phyloP scores from a whole-genome alignment of 768 basidiomycete genomes.

The Clathrus columnatus region DNA sequence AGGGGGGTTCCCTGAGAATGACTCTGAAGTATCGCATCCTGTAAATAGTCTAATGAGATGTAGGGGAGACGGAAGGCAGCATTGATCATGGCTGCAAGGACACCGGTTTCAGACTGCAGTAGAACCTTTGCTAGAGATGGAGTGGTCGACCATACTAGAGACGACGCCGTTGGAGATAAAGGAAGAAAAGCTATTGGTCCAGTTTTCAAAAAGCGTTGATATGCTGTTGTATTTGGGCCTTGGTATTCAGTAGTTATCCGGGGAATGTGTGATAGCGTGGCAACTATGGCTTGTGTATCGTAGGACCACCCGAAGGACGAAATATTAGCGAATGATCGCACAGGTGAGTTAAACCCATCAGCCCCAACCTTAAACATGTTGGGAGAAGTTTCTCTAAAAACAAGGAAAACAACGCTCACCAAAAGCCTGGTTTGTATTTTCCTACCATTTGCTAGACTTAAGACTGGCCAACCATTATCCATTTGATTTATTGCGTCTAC shows the following conservation, averaged over 20 bases:
- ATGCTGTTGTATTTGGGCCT: constrained; percentile 69
- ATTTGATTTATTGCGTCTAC: constrained; percentile 63
- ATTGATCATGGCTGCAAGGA: constrained; percentile 73
- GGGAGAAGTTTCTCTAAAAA: not conserved
- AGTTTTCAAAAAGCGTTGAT: constrained; percentile 89
- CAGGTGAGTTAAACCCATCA: constrained; percentile 92
- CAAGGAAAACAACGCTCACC: constrained; percentile 33
- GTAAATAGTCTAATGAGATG: constrained; percentile 59
- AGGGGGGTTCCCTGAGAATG: constrained; percentile 37
- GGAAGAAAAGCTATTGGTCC: constrained; percentile 96
- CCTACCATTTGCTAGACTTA: constrained; percentile 62
- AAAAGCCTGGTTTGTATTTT: constrained; percentile 65
- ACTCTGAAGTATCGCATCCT: constrained; percentile 50
- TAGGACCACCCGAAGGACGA: constrained; percentile 89
- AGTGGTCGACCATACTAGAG: constrained; percentile 90
- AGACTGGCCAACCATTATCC: constrained; percentile 61
- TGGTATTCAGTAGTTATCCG: constrained; percentile 43
- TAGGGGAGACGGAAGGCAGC: constrained; percentile 83
- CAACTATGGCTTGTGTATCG: constrained; percentile 81
- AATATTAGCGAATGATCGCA: constrained; percentile 78
- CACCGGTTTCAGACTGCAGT: constrained; percentile 50
- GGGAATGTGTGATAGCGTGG: constrained; percentile 70
- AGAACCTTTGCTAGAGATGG: constrained; percentile 69
- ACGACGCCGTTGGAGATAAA: constrained; percentile 65
- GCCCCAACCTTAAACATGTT: constrained; percentile 67